Base-by-base conservation (phyloP, 2,329 filamentous ascomycete species). In the Pseudocercospora musae region DNA sequence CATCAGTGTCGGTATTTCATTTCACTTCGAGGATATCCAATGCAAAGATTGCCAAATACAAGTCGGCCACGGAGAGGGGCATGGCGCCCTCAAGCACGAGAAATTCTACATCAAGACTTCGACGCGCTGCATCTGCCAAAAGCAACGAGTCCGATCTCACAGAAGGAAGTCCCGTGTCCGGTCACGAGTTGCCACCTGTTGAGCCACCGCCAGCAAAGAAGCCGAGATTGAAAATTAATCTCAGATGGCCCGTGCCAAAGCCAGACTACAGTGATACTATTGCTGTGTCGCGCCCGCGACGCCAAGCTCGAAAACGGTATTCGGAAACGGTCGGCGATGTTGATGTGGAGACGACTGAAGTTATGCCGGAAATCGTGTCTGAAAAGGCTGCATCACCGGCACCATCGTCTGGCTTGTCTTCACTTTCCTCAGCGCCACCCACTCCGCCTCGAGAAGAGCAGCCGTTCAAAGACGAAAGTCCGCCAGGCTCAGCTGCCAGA, bases 1-100 rank as follows among this genome's bases (percentile, higher is more conserved):
- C 56, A 15, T 13, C 33, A 10, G 66, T 71, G 25, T 66, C 64
- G 20, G 69, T 70, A 27, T 72, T 73, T 58, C 70, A 72, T 62
- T 71, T 73, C 60, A 70, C 65, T 52, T 64, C 65, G n/a, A 46
- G 64, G 46, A 68, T 72, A 55, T 70, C 71, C 8, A 66, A 59
- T 49, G 70, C 69, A 33, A 72, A 71, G 62, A 69, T 70, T 27
- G 61, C 60, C 23, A 73, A 73, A 61, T 71, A 70, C 57, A 66
- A 68, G 55, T 58, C 64, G 33, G 68, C 69, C 27, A 72, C 68
- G 25, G 62, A 69, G 53, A 60, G 69, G 50, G 67, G 70, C 52
- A 73, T 73, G 71, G 62, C 59, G 50, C 56, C 53, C n/a, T 31
- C 15, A 20, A 63, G 31, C n/a, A 56, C 54, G 15, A 46, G 55